Evolutionary conservation across 495 filamentous ascomycete species (phyloP).

Genomic region (Hypoxylon fragiforme): DNA sequence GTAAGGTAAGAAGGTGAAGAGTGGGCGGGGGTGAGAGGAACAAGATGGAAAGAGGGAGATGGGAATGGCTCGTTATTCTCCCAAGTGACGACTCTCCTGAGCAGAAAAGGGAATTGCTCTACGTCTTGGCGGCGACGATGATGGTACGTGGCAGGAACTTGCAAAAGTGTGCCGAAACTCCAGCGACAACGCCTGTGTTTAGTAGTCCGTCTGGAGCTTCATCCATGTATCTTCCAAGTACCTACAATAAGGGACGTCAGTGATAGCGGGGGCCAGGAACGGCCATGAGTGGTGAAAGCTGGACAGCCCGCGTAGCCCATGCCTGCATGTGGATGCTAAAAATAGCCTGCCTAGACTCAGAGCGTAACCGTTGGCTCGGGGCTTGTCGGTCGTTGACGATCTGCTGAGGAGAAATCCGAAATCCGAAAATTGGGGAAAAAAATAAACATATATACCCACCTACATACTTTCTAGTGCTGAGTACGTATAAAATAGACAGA

Average conservation of each 20-base stretch:
- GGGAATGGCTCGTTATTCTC: conserved; percentile 20
- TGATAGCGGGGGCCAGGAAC: conserved; percentile 22
- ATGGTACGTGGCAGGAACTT: conserved; percentile 26
- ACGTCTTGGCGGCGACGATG: conserved; percentile 36
- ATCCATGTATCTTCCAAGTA: conserved; percentile 29
- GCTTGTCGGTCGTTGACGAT: conserved; percentile 23
- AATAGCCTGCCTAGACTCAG: conserved; percentile 17
- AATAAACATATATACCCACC: too few relatives aligned
- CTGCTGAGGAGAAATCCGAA: conserved; percentile 24
- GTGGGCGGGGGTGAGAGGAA: conserved; percentile 15
- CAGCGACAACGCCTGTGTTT: conserved; percentile 2
- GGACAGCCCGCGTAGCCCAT: conserved; percentile 6
- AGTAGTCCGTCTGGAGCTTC: conserved; percentile 9
- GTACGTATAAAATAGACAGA: too few relatives aligned
- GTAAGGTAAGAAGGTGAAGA: conserved; percentile 4
- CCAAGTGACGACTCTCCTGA: conserved; percentile 36
- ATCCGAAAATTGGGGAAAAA: conserved; percentile 18
- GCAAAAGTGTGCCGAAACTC: conserved; percentile 9
- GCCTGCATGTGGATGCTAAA: conserved; percentile 28
- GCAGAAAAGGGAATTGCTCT: conserved; percentile 40
- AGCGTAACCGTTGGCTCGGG: conserved; percentile 25
- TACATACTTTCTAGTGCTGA: too few relatives aligned
- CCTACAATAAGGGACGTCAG: conserved; percentile 20
- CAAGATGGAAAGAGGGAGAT: conserved; percentile 23
- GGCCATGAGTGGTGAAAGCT: conserved; percentile 6